Percentiles rank a stretch among this genome's conserved stretches.
Evolutionary conservation across 164 flowering plant genomes (phyloP).

Genomic region (Cinnamomum chago): DNA sequence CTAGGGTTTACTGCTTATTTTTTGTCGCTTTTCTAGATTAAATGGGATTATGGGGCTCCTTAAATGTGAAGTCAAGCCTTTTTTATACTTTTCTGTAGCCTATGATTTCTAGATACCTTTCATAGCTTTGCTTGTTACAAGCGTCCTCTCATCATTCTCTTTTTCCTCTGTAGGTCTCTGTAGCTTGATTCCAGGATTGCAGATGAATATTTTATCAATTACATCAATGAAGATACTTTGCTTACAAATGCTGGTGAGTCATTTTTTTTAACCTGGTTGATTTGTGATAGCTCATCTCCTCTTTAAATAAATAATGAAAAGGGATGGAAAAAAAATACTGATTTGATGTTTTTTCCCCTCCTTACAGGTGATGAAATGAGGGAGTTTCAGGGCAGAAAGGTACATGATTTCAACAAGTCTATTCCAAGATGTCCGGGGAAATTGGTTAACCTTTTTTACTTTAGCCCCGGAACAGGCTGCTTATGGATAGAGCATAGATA

Average conservation of each 20-base stretch:
- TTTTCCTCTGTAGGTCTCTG: neutral
- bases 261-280: neutral
- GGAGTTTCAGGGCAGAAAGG: slow-evolving; percentile 39
- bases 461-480: slow-evolving; percentile 53
- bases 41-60: too few species aligned
- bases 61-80: neutral
- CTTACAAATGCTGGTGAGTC: neutral
- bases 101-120: neutral
- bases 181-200: neutral
- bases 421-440: slow-evolving; percentile 85
- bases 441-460: slow-evolving; percentile 79
- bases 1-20: neutral
- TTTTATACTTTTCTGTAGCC: neutral
- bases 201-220: neutral
- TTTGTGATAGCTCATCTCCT: neutral
- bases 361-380: slow-evolving; percentile 52
- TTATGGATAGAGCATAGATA: slow-evolving; percentile 59
- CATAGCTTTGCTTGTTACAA: neutral
- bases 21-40: neutral
- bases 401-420: slow-evolving; percentile 38
- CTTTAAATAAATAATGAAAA: neutral
- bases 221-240: neutral
- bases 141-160: too few species aligned
- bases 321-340: neutral
- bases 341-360: neutral